Conservation (phyloP, 148 eudicot species). For the Diospyros lotus region DNA sequence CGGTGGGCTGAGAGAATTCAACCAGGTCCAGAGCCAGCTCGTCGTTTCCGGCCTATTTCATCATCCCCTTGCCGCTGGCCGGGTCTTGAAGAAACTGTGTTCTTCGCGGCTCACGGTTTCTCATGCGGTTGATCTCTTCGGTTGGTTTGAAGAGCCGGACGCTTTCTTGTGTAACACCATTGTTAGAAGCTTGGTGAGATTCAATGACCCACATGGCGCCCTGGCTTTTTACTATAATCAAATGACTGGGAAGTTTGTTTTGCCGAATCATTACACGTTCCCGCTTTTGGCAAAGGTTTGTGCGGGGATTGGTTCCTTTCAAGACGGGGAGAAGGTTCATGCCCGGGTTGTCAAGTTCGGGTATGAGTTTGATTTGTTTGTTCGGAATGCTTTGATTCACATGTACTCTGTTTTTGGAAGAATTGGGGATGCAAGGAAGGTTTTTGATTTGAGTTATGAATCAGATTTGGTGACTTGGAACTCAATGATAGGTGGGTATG, state of each 20-base stretch:
- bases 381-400: constrained; percentile 43
- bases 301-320: constrained; percentile 16
- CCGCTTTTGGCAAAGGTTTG: constrained; percentile 27
- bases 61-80: constrained; percentile 42
- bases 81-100: constrained; percentile 45
- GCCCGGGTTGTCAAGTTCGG: constrained; percentile 32
- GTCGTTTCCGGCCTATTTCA: constrained; percentile 42
- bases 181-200: constrained; percentile 38
- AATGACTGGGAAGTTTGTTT: constrained; percentile 27
- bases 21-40: constrained; percentile 53
- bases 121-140: constrained; percentile 34
- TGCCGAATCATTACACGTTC: constrained; percentile 21
- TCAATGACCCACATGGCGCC: constrained; percentile 29
- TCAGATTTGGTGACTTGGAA: constrained; percentile 58
- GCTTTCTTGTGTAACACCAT: constrained; percentile 57
- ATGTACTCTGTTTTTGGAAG: constrained; percentile 37
- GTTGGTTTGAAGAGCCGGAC: constrained; percentile 37
- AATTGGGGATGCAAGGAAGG: constrained; percentile 34
- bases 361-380: constrained; percentile 48
- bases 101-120: constrained; percentile 27
- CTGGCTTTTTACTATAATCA: constrained; percentile 35
- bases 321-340: constrained; percentile 24
- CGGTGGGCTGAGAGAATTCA: constrained; percentile 27
- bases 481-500: constrained; percentile 55
- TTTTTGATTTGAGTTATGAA: constrained; percentile 40